Conservation (phyloP, 805 yeast genomes). For the Pichia gijzeniarum region DNA sequence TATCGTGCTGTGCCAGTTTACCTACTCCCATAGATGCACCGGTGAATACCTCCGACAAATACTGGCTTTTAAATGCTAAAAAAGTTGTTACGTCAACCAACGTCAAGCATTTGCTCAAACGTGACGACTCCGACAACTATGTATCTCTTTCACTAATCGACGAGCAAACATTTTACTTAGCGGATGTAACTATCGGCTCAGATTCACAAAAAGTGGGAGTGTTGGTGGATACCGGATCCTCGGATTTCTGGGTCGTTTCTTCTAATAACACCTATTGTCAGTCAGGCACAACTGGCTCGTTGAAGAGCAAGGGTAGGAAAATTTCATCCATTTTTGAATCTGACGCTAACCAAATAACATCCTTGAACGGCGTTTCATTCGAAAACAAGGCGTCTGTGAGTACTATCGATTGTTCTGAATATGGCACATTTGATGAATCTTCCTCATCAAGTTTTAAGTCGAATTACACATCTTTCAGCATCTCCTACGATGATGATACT, state of each 20-base stretch:
- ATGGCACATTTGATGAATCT: constrained; percentile 43
- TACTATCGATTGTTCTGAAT: constrained; percentile 34
- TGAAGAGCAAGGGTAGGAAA: constrained; percentile 7
- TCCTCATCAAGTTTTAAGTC: constrained; percentile 33
- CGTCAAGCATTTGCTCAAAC: background rate
- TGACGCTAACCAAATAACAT: no score
- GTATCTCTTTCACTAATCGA: constrained; percentile 33
- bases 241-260: constrained; percentile 63
- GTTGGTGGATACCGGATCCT: constrained; percentile 68
- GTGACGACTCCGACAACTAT: constrained; percentile 15
- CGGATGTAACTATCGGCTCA: constrained; percentile 47
- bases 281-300: constrained; percentile 12
- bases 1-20: no score
- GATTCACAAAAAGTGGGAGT: constrained; percentile 48
- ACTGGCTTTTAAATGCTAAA: no score
- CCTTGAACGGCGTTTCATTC: background rate
- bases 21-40: no score
- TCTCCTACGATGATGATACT: constrained; percentile 44
- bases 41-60: no score
- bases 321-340: background rate
- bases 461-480: constrained; percentile 37
- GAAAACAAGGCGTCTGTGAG: background rate
- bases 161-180: constrained; percentile 39
- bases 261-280: constrained; percentile 43
- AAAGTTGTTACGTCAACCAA: no score